Base-by-base conservation (phyloP, 2,329 filamentous ascomycete genomes). In the Alternaria sp. region DNA sequence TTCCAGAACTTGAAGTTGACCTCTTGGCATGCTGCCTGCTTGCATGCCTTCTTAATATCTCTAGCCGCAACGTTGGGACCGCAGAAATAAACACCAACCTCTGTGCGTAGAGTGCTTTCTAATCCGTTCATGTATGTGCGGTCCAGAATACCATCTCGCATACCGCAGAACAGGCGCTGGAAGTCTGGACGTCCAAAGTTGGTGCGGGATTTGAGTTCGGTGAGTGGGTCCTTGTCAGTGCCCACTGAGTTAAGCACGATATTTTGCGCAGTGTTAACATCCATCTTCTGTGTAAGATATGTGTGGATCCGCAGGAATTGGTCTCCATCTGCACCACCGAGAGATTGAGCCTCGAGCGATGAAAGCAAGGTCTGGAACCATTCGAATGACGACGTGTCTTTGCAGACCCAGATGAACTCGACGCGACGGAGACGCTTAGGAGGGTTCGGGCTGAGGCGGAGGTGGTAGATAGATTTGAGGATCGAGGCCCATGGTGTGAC, bases 381-480 rank as follows among this genome's bases (percentile, higher is more conserved):
- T 81, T 98, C 95, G 74, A 99, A 99, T 0, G 94, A 97, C 34
- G 88, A 91, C 0, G 94, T 97, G 75, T 97, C 94, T 79, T 92
- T 95, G 86, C 94, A 97, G 53, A 98, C 90, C 95, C 95, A 99
- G 83, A 99, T 96, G 81, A 99, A 99, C 79, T 99, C 95, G 32
- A 99, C 94, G 78, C 95, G 91, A 61, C 93, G 92, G 48, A 99
- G 89, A 75, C 94, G 92, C 51, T 88, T 89, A 1, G 94, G 94
- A 25, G 94, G 92, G 82, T 97, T 95, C 8, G 94, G 94, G 16
- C 90, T 88, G 66, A 95, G 90, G 65, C 95, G 93, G 74, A 97
- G 86, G 79, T 99, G 94, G 92, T 94, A 99, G 81, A 99, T 98
- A 79, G 97, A 97, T 84, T 99, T 99, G 67, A 95, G 85, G 68